These are phyloP conservation scores for Pseudogymnoascus sp. DNA, from an alignment of 2,329 filamentous ascomycete species.

Conservation along the genomic window DNA sequence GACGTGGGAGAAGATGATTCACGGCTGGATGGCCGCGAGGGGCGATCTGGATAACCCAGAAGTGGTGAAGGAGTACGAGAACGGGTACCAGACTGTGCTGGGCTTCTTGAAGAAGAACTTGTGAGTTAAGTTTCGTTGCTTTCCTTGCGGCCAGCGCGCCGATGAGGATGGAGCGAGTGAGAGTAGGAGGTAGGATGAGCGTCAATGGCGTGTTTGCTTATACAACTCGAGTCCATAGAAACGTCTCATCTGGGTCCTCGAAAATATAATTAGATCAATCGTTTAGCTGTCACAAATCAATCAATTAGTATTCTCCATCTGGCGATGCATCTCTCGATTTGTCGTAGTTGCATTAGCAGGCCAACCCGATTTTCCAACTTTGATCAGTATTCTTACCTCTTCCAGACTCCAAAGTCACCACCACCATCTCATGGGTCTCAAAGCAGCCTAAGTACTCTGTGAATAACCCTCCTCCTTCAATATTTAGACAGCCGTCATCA, in stretches of 20 bases:
- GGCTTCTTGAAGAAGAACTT: slow-evolving; percentile 38
- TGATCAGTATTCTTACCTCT: not conserved
- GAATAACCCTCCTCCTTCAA: not conserved
- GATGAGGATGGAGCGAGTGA: not conserved
- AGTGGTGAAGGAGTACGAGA: slow-evolving; percentile 39
- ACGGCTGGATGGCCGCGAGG: slow-evolving; percentile 53
- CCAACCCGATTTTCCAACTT: not conserved
- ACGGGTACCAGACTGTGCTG: slow-evolving; percentile 39
- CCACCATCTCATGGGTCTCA: not conserved
- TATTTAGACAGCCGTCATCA: not conserved
- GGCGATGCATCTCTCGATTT: not conserved
- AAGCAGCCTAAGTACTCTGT: not conserved
- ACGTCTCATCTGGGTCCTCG: not conserved
- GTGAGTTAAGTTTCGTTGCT: slow-evolving; percentile 18
- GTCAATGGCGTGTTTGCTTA: not conserved
- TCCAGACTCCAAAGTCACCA: not conserved
- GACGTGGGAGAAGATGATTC: slow-evolving; percentile 42
- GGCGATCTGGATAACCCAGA: slow-evolving; percentile 38
- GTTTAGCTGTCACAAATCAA: not conserved
- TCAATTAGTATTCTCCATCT: not conserved
- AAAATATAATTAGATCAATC: not conserved
- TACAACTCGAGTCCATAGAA: not conserved
- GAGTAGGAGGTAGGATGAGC: not conserved
- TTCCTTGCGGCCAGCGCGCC: not conserved
- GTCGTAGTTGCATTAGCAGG: not conserved